Conservation (phyloP, 305 asterid genomes). For the Withania somnifera region DNA sequence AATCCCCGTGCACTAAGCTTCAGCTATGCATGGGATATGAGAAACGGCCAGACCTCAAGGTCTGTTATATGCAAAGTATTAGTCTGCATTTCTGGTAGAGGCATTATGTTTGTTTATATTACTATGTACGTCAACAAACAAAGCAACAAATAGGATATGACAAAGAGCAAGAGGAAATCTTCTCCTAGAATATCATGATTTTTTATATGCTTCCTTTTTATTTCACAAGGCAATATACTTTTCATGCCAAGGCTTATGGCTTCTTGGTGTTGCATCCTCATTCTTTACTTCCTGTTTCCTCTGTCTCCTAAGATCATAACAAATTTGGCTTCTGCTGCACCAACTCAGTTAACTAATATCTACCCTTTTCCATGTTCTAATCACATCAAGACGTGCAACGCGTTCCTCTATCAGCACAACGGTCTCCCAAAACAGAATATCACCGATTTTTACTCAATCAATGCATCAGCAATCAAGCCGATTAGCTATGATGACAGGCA, state of each 20-base stretch:
- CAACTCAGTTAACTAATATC: neutral
- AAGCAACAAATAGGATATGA: neutral
- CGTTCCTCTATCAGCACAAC: conserved; percentile 55
- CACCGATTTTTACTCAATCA: conserved; percentile 31
- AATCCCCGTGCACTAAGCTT: neutral
- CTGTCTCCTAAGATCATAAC: neutral
- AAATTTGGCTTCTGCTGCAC: neutral
- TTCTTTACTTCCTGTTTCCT: conserved; percentile 16
- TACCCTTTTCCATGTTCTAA: conserved; percentile 32
- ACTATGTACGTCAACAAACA: neutral
- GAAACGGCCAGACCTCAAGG: neutral
- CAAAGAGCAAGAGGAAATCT: neutral
- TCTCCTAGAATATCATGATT: neutral
- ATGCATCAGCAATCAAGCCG: conserved; percentile 28
- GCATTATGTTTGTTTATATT: neutral
- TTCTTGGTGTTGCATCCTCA: conserved; percentile 7
- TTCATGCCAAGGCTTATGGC: conserved; percentile 29
- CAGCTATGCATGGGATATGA: neutral
- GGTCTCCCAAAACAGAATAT: conserved; percentile 14
- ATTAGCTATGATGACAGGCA: conserved; percentile 12
- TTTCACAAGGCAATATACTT: neutral
- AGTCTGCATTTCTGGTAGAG: neutral
- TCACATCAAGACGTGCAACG: conserved; percentile 23
- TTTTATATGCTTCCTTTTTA: conserved; percentile 7
- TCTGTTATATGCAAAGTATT: neutral